Base-by-base conservation (phyloP, 73 alveolate genomes). In the Diophrys sp. region DNA sequence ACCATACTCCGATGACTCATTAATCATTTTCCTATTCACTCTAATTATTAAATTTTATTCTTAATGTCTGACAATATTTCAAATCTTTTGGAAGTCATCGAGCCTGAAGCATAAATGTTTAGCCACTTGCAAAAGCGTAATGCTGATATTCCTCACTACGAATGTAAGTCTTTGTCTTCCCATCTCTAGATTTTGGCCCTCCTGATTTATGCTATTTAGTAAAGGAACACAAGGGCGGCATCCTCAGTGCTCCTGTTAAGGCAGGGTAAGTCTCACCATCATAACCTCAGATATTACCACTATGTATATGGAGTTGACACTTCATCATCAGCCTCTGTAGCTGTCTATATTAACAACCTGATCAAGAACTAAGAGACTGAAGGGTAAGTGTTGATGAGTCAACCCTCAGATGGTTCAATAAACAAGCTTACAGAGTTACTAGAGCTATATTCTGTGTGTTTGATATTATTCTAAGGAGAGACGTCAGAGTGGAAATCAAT, bases 251-350 rank as follows among this genome's bases (percentile, higher is more conserved):
- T 5, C 71, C 95, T 28, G 76, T 83, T 56, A 74, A 88, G 79
- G 84, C 93, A 53, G 93, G 94, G 77, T 68, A 84, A 33, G 75
- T 75, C 56, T 27, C 31, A 2, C 23, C 31, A 25, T 66, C 78
- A 72, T 29, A 77, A 25, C 70, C 29, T 70, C 24, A 84, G 90
- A 8, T 87, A 77, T 57, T 91, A 84, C 80, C 98, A 94, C 82
- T 89, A 91, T 81, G 88, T 94, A n/a, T 94, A 94, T 76, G 98
- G 98, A 8, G 88, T 91, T 11, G 94, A 94, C 84, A 76, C 96
- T 24, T 91, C 97, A 26, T 89, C 94, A 26, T 87, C 95, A 1
- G 96, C 98, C 62, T 84, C 90, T 44, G 89, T 94, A 33, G 93
- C 96, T 31, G 97, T 95, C 31, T 94, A 94, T 78, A 91, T 94